Base-by-base conservation (phyloP, 208 protist genomes). In the Trypanosoma grayi region DNA sequence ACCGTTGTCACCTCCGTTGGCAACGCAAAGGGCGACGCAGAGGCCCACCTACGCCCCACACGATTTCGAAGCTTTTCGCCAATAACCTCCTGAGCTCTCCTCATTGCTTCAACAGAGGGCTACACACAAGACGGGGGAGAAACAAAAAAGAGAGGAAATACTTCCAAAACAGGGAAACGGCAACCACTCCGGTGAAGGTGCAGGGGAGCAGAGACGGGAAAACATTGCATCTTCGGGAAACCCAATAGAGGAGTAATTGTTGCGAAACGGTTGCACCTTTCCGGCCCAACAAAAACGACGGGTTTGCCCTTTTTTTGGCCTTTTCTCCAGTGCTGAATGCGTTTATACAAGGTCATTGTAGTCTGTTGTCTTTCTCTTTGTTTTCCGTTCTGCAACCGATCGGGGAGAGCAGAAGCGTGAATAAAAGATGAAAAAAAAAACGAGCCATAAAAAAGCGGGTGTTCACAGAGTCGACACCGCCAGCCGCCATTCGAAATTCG, bases 1-100 rank as follows among this genome's bases (percentile, higher is more conserved):
- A 94, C 73, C 3, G 59, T 74, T 16, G 75, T 46, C 4, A 54
- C 55, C 16, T 28, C 43, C 60, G 51, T 30, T 22, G 20, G 31
- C 36, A 46, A 52, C 34, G 14, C 31, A 22, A 46, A 27, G 14
- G 58, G 28, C 2, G 48, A 37, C 24, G 65, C 43, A 18, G 53
- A 69, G 20, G 52, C 11, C 30, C 44, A 60, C 41, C 70, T 51
- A 60, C 53, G 34, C 24, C 65, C 39, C 37, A 36, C 34, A 34
- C 11, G 34, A 1, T 1, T 27, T 33, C 8, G 41, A 14, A 65
- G 36, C n/a, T 20, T 46, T 28, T 45, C 46, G 1, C 11, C 37
- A 39, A 52, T 27, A 60, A 65, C 46, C 43, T 47, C 40, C 33
- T 36, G 33, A 39, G 16, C 27, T 24, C 57, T 24, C 33, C 43